phyloP scores from a whole-genome alignment of 2,329 filamentous ascomycete species.

The Passalora sequoiae region DNA sequence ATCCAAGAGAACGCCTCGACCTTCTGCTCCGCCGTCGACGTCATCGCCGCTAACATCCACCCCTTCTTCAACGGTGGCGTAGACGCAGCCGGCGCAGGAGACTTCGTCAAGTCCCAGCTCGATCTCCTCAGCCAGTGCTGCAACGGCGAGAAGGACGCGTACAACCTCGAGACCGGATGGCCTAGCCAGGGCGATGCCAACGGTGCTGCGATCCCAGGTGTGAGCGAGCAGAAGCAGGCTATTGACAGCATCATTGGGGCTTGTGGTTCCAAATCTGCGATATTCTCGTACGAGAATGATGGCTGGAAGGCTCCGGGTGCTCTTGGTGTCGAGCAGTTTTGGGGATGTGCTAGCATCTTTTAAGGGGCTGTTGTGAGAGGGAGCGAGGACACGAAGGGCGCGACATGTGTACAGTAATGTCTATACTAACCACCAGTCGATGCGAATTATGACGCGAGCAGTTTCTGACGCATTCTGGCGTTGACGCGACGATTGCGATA shows the following conservation, averaged over 20 bases:
- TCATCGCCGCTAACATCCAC: constrained; percentile 83
- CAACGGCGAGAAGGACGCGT: constrained; percentile 59
- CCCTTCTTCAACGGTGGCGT: constrained; percentile 82
- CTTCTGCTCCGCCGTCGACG: constrained; percentile 70
- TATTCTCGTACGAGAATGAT: constrained; percentile 80
- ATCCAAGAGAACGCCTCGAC: constrained; percentile 59
- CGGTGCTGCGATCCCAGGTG: constrained; percentile 65
- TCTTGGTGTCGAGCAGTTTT: constrained; percentile 73
- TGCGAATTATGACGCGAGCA: not conserved
- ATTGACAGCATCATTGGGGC: constrained; percentile 64
- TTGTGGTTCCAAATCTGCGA: constrained; percentile 64
- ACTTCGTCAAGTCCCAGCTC: constrained; percentile 71
- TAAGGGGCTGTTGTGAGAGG: constrained; percentile 29
- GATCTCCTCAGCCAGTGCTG: constrained; percentile 66
- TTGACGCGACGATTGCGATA: no score
- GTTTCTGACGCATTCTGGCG: no score
- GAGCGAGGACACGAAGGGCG: no score
- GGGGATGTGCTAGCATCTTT: constrained; percentile 57
- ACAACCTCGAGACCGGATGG: constrained; percentile 91
- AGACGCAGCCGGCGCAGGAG: constrained; percentile 61
- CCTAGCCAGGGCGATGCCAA: constrained; percentile 66
- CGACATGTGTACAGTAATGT: not conserved
- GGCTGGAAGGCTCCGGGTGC: constrained; percentile 69
- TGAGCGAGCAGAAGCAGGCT: constrained; percentile 62
- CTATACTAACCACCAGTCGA: no score